phyloP scores from a whole-genome alignment of 2,329 filamentous ascomycete species.

The Calonectria fujianensis region DNA sequence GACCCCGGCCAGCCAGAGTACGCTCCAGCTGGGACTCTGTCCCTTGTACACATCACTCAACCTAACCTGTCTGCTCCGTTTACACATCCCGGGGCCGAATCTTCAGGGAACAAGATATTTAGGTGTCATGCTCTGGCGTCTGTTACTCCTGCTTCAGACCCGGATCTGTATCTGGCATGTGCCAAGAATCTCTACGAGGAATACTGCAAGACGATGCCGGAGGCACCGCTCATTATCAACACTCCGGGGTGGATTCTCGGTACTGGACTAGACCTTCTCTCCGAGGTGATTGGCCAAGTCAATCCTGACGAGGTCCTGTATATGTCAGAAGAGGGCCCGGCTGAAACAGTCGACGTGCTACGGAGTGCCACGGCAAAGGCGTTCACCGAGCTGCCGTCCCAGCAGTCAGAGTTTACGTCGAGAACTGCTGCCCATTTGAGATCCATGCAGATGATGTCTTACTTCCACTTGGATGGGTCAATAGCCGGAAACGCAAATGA shows the following conservation, averaged over 20 bases:
- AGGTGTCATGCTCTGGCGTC: slow-evolving; percentile 81
- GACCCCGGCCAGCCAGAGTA: slow-evolving; percentile 88
- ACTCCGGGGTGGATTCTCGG: slow-evolving; percentile 85
- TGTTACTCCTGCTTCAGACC: slow-evolving; percentile 78
- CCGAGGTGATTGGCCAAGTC: slow-evolving; percentile 72
- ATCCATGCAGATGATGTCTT: slow-evolving; percentile 86
- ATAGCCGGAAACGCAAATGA: slow-evolving; percentile 45
- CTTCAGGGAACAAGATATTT: slow-evolving; percentile 64
- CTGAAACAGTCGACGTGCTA: slow-evolving; percentile 73
- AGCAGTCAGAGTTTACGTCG: slow-evolving; percentile 72
- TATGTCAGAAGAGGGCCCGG: slow-evolving; percentile 78
- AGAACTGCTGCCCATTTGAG: slow-evolving; percentile 80
- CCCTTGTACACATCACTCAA: slow-evolving; percentile 76
- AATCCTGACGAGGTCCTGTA: slow-evolving; percentile 79
- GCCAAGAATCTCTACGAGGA: slow-evolving; percentile 76
- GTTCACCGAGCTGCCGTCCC: slow-evolving; percentile 75
- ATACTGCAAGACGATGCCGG: slow-evolving; percentile 69
- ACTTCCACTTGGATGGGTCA: slow-evolving; percentile 75
- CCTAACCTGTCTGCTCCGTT: slow-evolving; percentile 82
- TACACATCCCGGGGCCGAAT: slow-evolving; percentile 70
- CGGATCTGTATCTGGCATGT: slow-evolving; percentile 79
- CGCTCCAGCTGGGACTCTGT: slow-evolving; percentile 80
- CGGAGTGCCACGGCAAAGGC: slow-evolving; percentile 64
- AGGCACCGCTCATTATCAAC: slow-evolving; percentile 80
- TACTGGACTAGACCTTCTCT: slow-evolving; percentile 79